Base-by-base conservation (phyloP, 1,284 basidiomycete genomes). In the Papiliotrema terrestris region DNA sequence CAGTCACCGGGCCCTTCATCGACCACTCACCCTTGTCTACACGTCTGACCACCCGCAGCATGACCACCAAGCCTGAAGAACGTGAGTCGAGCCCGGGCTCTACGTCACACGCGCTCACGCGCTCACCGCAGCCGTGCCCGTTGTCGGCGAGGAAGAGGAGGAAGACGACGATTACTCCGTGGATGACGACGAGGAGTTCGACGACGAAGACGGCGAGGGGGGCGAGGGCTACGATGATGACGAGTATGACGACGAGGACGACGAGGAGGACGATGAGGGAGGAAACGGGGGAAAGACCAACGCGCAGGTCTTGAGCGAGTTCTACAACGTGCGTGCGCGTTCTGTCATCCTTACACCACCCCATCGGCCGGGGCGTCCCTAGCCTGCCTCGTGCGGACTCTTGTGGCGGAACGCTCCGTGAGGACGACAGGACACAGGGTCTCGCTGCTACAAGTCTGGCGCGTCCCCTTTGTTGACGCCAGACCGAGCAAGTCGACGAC, bases 401-500 rank as follows among this genome's bases (percentile, higher is more conserved):
- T n/a, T n/a, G n/a, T n/a, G n/a, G n/a, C n/a, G n/a, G n/a, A n/a
- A n/a, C n/a, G n/a, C n/a, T n/a, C n/a, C n/a, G n/a, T n/a, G n/a
- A n/a, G n/a, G n/a, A n/a, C n/a, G n/a, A n/a, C n/a, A n/a, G n/a
- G n/a, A n/a, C n/a, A n/a, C n/a, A n/a, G n/a, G n/a, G n/a, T n/a
- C n/a, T n/a, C n/a, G n/a, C n/a, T 17, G 39, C 5, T 17, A 15
- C 5, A 8, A n/a, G 39, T 8, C 39, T 41, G 4, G 17, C n/a
- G 5, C 6, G 17, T n/a, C 43, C 9, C 19, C 6, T 26, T 4
- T 32, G 29, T 25, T 46, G 45, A 46, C 26, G 23, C 23, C 36
- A 53, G 51, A 53, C 43, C 46, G 52, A 54, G 25, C 45, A 52
- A 26, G 17, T 15, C 36, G 58, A 58, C 26, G 56, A 62, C 36